These are phyloP conservation scores for Oxalis stricta DNA, from an alignment of 441 rosid species.

Conservation along the genomic window DNA sequence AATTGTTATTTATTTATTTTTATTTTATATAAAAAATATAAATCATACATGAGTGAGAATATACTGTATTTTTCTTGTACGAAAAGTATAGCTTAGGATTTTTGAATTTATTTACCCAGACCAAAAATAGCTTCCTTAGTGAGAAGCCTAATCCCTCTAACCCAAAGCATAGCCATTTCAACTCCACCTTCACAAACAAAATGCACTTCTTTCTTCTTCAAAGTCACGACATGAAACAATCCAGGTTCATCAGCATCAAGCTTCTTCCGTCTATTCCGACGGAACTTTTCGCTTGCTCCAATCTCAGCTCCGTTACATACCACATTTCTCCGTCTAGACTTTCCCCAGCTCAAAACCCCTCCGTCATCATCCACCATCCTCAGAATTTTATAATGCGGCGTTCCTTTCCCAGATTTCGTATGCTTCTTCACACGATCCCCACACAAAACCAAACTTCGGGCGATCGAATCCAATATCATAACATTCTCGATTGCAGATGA, in stretches of 20 bases:
- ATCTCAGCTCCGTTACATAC: slow-evolving; percentile 20
- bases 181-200: slow-evolving; percentile 29
- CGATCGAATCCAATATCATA: slow-evolving; percentile 25
- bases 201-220: slow-evolving; percentile 30
- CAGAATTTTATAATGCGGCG: slow-evolving; percentile 24
- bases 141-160: slow-evolving; percentile 31
- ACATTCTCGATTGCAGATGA: slow-evolving; percentile 17
- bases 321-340: slow-evolving; percentile 23
- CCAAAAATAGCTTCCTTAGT: slow-evolving; percentile 21
- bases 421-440: slow-evolving; percentile 27
- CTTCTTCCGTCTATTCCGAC: slow-evolving; percentile 20
- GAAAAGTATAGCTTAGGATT: background rate
- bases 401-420: slow-evolving; percentile 31
- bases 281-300: slow-evolving; percentile 22
- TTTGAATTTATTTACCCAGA: background rate
- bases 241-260: slow-evolving; percentile 16
- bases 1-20: no score
- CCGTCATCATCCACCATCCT: slow-evolving; percentile 16
- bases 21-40: no score
- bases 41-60: no score
- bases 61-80: no score
- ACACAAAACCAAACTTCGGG: slow-evolving; percentile 16
- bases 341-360: slow-evolving; percentile 28
- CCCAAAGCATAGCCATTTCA: slow-evolving; percentile 31
- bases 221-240: slow-evolving; percentile 28